Percentiles rank a stretch among this genome's conserved stretches.
These are phyloP conservation scores for Carex kokanica DNA, from an alignment of 176 grass and related monocot genomes.

Conservation along the genomic window DNA sequence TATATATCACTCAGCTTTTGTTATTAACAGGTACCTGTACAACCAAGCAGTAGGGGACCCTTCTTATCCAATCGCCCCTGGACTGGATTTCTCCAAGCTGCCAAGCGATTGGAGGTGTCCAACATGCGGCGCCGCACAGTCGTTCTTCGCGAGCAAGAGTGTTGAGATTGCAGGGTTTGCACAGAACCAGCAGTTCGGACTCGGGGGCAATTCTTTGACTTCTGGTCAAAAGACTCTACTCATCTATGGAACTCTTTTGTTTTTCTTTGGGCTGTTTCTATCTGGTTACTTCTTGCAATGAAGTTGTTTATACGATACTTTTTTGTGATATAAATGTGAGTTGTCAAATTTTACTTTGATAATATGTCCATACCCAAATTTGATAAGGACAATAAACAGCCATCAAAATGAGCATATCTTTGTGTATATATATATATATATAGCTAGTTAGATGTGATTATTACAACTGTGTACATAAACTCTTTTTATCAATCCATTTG, in stretches of 20 bases:
- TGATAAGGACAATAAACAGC: background rate
- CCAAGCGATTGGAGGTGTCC: conserved; percentile 88
- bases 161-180: conserved; percentile 86
- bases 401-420: background rate
- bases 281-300: conserved; percentile 91
- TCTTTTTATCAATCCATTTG: too few species aligned
- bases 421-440: too few species aligned
- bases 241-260: conserved; percentile 73
- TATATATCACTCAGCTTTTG: background rate
- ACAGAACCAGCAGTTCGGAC: conserved; percentile 90
- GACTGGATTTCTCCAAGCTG: conserved; percentile 66
- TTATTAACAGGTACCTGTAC: conserved; percentile 45
- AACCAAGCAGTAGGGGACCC: conserved; percentile 76
- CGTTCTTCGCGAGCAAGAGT: conserved; percentile 92
- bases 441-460: too few species aligned
- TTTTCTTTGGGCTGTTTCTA: conserved; percentile 64
- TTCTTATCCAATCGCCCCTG: conserved; percentile 69
- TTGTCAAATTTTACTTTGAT: background rate
- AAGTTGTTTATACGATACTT: conserved; percentile 5
- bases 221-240: conserved; percentile 64
- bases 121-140: conserved; percentile 71
- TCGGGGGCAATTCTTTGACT: conserved; percentile 82
- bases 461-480: too few species aligned
- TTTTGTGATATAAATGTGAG: background rate
- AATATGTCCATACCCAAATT: background rate